Conservation (phyloP, 177 flowering plant genomes). For the Vitis hybrid region DNA sequence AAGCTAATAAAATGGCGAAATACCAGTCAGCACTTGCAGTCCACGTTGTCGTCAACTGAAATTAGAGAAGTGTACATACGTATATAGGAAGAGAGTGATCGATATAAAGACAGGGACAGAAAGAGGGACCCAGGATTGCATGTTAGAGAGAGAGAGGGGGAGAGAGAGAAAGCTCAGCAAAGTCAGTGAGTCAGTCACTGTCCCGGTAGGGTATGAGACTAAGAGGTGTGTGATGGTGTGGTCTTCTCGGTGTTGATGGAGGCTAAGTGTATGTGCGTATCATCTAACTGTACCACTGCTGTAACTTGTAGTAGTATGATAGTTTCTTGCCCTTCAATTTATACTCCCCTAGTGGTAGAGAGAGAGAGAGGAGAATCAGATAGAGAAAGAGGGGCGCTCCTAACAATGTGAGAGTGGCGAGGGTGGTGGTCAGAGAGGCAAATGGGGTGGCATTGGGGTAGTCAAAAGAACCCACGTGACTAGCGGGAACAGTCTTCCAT, state of each 20-base stretch:
- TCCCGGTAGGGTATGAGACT: constrained; percentile 2
- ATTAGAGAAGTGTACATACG: constrained; percentile 11
- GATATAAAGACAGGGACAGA: constrained; percentile 5
- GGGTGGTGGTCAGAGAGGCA: constrained; percentile 20
- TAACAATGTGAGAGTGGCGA: constrained; percentile 6
- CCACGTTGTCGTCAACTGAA: constrained; percentile 41
- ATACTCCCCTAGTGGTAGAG: neutral
- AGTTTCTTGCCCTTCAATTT: neutral
- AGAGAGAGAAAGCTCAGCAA: neutral
- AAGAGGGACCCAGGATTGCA: constrained; percentile 28
- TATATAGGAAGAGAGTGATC: constrained; percentile 5
- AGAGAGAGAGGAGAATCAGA: constrained; percentile 1
- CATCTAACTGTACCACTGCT: neutral
- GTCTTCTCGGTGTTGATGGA: neutral
- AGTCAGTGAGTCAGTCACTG: constrained; percentile 13
- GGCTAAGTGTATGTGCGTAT: neutral
- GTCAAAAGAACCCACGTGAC: constrained; percentile 99
- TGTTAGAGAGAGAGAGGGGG: constrained; percentile 10
- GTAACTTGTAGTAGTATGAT: neutral
- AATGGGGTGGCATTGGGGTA: constrained; percentile 35
- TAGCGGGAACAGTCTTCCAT: constrained; percentile 92
- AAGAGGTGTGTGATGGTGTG: neutral
- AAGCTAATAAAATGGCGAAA: constrained; percentile 45
- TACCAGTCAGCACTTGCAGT: constrained; percentile 57
- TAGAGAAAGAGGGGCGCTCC: constrained; percentile 10